Evolutionary conservation across 106 monocot genomes (phyloP), one percentile per base, ranked within the genome.

Genomic region (Dioscorea alata): DNA sequence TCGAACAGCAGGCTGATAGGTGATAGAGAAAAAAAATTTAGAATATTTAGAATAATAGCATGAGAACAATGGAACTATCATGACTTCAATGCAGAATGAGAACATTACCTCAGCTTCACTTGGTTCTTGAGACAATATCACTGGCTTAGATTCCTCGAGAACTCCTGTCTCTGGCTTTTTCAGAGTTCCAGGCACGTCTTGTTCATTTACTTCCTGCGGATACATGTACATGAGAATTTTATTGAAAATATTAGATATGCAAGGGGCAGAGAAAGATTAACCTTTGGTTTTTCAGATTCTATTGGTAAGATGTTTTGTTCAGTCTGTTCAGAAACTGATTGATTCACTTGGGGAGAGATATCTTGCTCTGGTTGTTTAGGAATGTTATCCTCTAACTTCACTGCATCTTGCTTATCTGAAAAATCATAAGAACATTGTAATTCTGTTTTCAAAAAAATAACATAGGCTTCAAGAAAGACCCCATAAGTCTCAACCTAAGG

Each of bases 361-460:
- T 74, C 74, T 23, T 74, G 50, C 49, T 48, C 61, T 63, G 57
- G 8, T 35, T 64, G 52, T 69, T 79, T 57, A 64, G 59, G 69
- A 69, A 21, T 69, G 32, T 74, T 33, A 4, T n/a, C 53, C 57
- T 35, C 67, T 68, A 68, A 21, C 10, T 23, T 58, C 34, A 12
- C 53, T 19, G 64, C 16, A 56, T 17, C 48, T n/a, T 65, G 32
- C 28, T 66, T 49, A 57, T 65, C 73, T 74, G 56, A 23, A 65
- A 25, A 2, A 14, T n/a, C 16, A 67, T 3, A 42, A 42, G 42
- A 42, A 42, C 42, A 42, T 42, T 42, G 42, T 42, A 6, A 42
- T 42, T 8, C 42, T 42, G 10, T 42, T 42, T 42, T 42, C 28
- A 42, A 42, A 42, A 42, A 42, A 42, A 42, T 6, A 42, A 42